A percentile compares a stretch with the other conserved stretches of the same genome.
phyloP scores from a whole-genome alignment of 345 rosid genomes.

The Euphorbia peplus region DNA sequence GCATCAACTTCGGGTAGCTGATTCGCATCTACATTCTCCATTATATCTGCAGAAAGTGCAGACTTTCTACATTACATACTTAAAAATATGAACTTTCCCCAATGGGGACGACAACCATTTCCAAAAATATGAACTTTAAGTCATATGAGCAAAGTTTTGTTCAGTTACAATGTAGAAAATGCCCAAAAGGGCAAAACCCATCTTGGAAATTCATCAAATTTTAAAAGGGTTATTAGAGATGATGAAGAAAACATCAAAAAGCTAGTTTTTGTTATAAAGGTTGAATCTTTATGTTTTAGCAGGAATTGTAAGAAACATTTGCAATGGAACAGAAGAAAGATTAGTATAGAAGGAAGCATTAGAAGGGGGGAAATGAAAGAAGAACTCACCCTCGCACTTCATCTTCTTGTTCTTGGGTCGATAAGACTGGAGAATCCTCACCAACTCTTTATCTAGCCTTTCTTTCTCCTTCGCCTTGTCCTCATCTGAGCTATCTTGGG shows the following conservation, averaged over 20 bases:
- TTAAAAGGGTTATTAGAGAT: neutral
- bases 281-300: neutral
- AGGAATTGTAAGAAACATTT: too few species aligned
- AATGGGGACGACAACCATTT: neutral
- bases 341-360: too few species aligned
- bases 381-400: too few species aligned
- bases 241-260: neutral
- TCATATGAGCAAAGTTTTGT: neutral
- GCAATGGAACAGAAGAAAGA: too few species aligned
- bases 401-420: too few species aligned
- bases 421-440: too few species aligned
- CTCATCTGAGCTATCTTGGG: too few species aligned
- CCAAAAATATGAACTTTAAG: neutral
- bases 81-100: too few species aligned
- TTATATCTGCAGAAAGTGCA: conserved; percentile 26
- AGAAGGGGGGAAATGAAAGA: too few species aligned
- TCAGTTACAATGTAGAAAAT: neutral
- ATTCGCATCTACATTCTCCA: conserved; percentile 59
- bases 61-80: neutral
- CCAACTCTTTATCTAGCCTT: too few species aligned
- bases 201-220: neutral
- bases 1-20: conserved; percentile 90
- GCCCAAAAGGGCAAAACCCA: neutral
- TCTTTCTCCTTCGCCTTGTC: too few species aligned
- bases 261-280: neutral